Evolutionary conservation across 495 filamentous ascomycete species (phyloP), one percentile per base, ranked within the genome.

Genomic region (Aspergillus leporis): DNA sequence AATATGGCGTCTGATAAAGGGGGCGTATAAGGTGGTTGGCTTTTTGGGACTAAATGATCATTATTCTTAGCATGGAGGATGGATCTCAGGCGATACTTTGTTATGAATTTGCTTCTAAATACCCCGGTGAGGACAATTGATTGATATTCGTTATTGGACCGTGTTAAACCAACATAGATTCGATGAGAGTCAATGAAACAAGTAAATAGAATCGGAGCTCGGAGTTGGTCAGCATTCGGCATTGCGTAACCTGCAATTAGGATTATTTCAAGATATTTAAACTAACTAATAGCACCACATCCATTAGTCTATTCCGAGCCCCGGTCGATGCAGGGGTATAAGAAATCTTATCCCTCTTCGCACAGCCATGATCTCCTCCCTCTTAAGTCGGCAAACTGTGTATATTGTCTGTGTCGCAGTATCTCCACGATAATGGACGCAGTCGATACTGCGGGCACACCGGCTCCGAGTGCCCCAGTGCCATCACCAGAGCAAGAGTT

Each of bases 31-130:
- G 36, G 36, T 12, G 12, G 36, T 22, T 41, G 38, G 38, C 14
- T n/a, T 41, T 5, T 23, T 22, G 43, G 43, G 19, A 2, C 21
- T 1, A 22, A 23, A 22, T 41, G 12, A 3, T 41, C 14, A 5
- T 47, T 47, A n/a, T 47, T 47, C 7, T 47, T 22, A 47, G 43
- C 43, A 47, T 23, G 21, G 6, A 22, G 19, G 43, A 19, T 23
- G 18, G 16, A 41, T 41, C 12, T 16, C 9, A 41, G 38, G 38
- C 38, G 43, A 47, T 47, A 47, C 21, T 5, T 47, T 47, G 43
- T 47, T 22, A 47, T 47, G 43, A n/a, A 47, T 47, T 22, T 28
- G n/a, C n/a, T 28, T 14, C 12, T 47, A 47, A 47, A 47, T 47
- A 47, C 43, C 43, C 43, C 43, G 43, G 43, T 47, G 43, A 47